Evolutionary conservation across 192 early-diverging fungal species (phyloP).

Genomic region (Podila epicladia): DNA sequence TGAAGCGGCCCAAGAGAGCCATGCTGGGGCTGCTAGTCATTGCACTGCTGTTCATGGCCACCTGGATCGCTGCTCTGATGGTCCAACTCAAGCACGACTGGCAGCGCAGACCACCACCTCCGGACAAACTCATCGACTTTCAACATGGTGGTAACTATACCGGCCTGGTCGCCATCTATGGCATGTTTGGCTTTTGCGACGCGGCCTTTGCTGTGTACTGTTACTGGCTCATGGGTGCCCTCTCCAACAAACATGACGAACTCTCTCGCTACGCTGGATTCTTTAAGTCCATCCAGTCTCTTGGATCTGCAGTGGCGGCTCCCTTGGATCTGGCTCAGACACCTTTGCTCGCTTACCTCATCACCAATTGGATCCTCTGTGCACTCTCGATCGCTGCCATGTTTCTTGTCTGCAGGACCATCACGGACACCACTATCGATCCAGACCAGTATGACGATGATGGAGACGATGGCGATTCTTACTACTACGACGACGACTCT

Average conservation of each 20-base stretch:
- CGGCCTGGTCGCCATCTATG: conserved; percentile 28
- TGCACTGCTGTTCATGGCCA: conserved; percentile 59
- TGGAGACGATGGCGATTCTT: conserved; percentile 7
- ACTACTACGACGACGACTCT: neutral
- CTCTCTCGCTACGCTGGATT: conserved; percentile 80
- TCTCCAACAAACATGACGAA: conserved; percentile 82
- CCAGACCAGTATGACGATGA: neutral
- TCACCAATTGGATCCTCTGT: conserved; percentile 53
- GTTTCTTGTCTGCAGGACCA: conserved; percentile 44
- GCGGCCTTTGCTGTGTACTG: conserved; percentile 54
- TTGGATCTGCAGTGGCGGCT: conserved; percentile 75
- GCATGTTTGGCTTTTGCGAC: conserved; percentile 51
- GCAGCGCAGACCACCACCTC: conserved; percentile 11
- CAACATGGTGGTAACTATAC: conserved; percentile 25
- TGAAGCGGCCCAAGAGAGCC: conserved; percentile 72
- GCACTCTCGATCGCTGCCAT: conserved; percentile 46
- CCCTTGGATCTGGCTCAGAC: conserved; percentile 67
- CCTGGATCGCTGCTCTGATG: conserved; percentile 70
- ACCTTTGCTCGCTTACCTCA: conserved; percentile 23
- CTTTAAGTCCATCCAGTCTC: conserved; percentile 92
- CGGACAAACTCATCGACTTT: conserved; percentile 30
- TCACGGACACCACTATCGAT: conserved; percentile 44
- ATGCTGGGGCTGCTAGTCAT: conserved; percentile 63
- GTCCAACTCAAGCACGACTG: conserved; percentile 65
- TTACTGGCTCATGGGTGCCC: conserved; percentile 92